Evolutionary conservation across 2,329 filamentous ascomycete species (phyloP).

Genomic region (Aureobasidium lini): DNA sequence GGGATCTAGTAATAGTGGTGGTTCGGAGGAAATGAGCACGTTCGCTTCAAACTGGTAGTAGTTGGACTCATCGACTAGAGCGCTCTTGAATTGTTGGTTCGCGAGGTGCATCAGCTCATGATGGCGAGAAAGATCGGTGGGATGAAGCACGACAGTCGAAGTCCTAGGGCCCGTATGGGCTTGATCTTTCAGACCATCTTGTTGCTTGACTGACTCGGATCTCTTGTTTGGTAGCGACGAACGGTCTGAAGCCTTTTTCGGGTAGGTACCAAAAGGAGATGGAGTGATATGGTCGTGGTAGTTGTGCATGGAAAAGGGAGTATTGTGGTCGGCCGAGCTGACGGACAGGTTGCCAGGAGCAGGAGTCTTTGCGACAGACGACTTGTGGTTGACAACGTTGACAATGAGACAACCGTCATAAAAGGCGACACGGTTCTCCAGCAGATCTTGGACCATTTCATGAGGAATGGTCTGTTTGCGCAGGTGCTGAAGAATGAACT

Average conservation of each 20-base stretch:
- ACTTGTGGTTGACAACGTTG: conserved; percentile 82
- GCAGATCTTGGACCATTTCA: conserved; percentile 75
- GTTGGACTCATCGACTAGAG: conserved; percentile 59
- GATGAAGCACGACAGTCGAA: conserved; percentile 74
- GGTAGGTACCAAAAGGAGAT: conserved; percentile 75
- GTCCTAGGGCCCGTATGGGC: conserved; percentile 47
- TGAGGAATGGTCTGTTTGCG: conserved; percentile 73
- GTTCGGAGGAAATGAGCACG: conserved; percentile 64
- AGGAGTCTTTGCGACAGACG: conserved; percentile 51
- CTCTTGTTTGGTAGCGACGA: conserved; percentile 39
- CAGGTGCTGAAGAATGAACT: conserved; percentile 69
- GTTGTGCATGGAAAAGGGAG: conserved; percentile 82
- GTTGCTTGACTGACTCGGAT: conserved; percentile 39
- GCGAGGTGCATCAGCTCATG: conserved; percentile 71
- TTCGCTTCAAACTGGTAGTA: conserved; percentile 69
- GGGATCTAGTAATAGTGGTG: conserved; percentile 70
- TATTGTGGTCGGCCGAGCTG: conserved; percentile 49
- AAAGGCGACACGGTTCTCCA: conserved; percentile 64
- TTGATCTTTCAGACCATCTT: conserved; percentile 15
- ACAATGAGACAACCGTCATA: conserved; percentile 95
- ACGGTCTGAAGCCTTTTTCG: conserved; percentile 25
- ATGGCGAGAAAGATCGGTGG: conserved; percentile 68
- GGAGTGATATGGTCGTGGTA: conserved; percentile 85
- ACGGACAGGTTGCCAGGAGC: conserved; percentile 36
- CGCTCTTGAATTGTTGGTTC: conserved; percentile 52